Evolutionary conservation across 352 stramenopile species (phyloP).

Genomic region (Salisapilia sapeloensis): DNA sequence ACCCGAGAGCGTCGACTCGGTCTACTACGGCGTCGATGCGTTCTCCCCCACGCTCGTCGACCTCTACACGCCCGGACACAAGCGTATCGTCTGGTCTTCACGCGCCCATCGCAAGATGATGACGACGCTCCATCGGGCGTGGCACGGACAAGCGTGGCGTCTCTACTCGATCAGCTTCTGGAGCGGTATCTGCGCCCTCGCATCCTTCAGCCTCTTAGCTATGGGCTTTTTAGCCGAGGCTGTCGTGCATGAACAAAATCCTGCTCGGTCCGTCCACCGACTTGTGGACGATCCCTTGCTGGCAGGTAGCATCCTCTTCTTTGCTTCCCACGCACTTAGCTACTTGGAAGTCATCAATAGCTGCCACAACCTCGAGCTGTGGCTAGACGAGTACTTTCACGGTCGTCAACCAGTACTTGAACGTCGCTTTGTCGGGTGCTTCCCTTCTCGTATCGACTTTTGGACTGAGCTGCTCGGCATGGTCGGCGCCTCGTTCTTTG

Average conservation of each 20-base stretch:
- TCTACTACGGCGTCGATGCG: conserved; percentile 75
- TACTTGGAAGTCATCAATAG: conserved; percentile 81
- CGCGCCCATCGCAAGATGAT: conserved; percentile 79
- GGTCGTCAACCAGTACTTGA: conserved; percentile 47
- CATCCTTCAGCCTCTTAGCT: conserved; percentile 40
- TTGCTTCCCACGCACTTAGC: conserved; percentile 35
- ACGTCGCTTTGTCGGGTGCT: conserved; percentile 53
- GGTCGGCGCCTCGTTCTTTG: conserved; percentile 37
- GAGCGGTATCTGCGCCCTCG: conserved; percentile 27
- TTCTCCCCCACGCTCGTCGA: conserved; percentile 78
- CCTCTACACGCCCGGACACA: conserved; percentile 73
- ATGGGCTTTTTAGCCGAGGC: conserved; percentile 38
- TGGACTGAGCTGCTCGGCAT: conserved; percentile 51
- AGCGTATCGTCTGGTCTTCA: conserved; percentile 76
- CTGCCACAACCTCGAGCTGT: conserved; percentile 75
- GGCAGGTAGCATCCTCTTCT: conserved; percentile 29
- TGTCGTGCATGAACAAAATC: conserved; percentile 16
- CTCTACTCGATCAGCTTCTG: conserved; percentile 62
- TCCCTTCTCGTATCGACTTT: conserved; percentile 71
- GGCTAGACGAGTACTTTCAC: conserved; percentile 75
- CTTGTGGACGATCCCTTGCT: conserved; percentile 51
- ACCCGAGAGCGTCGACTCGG: conserved; percentile 52
- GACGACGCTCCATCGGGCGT: conserved; percentile 67
- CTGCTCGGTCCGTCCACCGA: conserved; percentile 11
- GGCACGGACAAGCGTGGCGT: conserved; percentile 53